Base-by-base conservation (phyloP, 2,329 filamentous ascomycete species). In the Colletotrichum theobromicola region DNA sequence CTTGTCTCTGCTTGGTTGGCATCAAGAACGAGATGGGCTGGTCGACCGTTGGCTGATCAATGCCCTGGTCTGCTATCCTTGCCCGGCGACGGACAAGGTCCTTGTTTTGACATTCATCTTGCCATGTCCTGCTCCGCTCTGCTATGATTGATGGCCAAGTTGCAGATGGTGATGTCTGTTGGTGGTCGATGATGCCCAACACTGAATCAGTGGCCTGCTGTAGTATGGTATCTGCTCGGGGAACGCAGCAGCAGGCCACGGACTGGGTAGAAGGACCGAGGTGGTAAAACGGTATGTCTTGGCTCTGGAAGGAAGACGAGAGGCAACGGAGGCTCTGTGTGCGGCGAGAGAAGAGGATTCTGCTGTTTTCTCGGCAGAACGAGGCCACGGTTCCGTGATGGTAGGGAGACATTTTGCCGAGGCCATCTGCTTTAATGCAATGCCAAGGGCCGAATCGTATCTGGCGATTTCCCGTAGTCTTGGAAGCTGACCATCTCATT, bases 311-410 rank as follows among this genome's bases (percentile, higher is more conserved):
- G 24, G 28, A 7, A 18, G 21, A 6, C 3, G 9, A 35, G 55
- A 32, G 35, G 18, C 37, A 24, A 24, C 60, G 28, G 37, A 46
- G 34, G 57, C 37, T 65, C 26, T 55, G 5, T 15, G 26, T 28
- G 34, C 32, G 61, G 46, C 34, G 34, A 58, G 26, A 8, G 13
- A 67, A 26, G 35, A 61, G 28, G 0, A 72, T 67, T 4, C 28
- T 53, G 69, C 35, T 72, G 62, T 67, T 71, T 67, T 67, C 53
- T 60, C 53, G 28, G 50, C 16, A 18, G 24, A 67, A 67, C 55
- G 30, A 72, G 34, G 57, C 69, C 63, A 72, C 63, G 60, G 55
- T 67, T 10, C 69, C 62, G 69, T 71, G 69, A 62, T 72, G 55
- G 62, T 71, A 66, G 53, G 61, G 61, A 71, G 68, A 66, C 50